Evolutionary conservation across 139 green algal species (phyloP).

Genomic region (Chlorella sp.): DNA sequence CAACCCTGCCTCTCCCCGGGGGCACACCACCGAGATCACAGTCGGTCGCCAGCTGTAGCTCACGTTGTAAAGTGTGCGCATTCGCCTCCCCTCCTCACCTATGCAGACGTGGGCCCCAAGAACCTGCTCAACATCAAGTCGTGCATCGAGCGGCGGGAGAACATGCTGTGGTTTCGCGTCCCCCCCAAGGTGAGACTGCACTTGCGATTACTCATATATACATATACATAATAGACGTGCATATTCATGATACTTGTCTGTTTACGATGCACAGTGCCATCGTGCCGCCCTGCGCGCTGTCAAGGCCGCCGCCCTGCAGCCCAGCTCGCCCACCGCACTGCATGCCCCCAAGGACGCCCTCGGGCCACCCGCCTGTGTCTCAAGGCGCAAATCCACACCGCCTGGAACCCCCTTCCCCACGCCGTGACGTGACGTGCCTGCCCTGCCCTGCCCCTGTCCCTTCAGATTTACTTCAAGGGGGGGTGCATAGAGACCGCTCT

Average conservation of each 20-base stretch:
- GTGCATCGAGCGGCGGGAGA: constrained; percentile 67
- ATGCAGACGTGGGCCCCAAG: constrained; percentile 67
- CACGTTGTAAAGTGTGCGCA: too few relatives aligned
- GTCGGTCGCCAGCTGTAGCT: too few relatives aligned
- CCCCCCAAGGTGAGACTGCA: constrained; percentile 55
- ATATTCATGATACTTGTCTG: too few relatives aligned
- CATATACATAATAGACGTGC: too few relatives aligned
- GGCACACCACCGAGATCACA: too few relatives aligned
- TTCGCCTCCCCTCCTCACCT: neutral
- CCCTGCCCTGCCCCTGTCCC: neutral
- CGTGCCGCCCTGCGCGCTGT: neutral
- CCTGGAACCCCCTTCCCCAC: neutral
- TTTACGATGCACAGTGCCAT: neutral
- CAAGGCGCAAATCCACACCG: neutral
- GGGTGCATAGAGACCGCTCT: constrained; percentile 68
- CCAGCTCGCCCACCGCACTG: neutral
- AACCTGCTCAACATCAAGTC: constrained; percentile 79
- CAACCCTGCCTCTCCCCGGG: too few relatives aligned
- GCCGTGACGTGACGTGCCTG: too few relatives aligned
- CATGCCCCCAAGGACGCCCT: too few relatives aligned
- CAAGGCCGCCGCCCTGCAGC: too few relatives aligned
- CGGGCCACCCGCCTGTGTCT: too few relatives aligned
- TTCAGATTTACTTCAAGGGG: constrained; percentile 29
- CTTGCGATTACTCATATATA: too few relatives aligned
- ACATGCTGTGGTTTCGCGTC: constrained; percentile 74